Conservation (phyloP, 169 alveolate genomes). For the Plasmodium reichenowi region DNA sequence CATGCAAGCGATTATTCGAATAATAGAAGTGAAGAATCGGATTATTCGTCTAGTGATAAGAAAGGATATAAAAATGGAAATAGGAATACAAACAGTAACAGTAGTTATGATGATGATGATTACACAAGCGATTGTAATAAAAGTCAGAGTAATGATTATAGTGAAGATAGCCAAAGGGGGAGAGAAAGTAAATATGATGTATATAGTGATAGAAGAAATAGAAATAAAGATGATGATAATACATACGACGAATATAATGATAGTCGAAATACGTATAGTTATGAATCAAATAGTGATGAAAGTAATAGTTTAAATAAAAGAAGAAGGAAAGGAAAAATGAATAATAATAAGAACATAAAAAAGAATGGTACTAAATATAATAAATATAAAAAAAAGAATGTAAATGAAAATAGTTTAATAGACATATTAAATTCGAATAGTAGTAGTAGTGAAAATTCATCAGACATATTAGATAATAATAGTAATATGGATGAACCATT, state of each 20-base stretch:
- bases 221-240: not conserved
- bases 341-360: not conserved
- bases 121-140: not conserved
- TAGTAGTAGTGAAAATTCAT: conserved; percentile 23
- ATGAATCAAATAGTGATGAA: not conserved
- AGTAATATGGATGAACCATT: conserved; percentile 33
- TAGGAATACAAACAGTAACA: too few relatives aligned
- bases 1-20: not conserved
- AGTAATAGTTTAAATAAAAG: not conserved
- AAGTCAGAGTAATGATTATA: not conserved
- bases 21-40: not conserved
- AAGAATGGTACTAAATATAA: not conserved
- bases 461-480: conserved; percentile 47
- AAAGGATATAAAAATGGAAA: not conserved
- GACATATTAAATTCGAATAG: conserved; percentile 57
- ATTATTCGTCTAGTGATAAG: not conserved
- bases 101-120: not conserved
- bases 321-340: not conserved
- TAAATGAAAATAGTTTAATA: conserved; percentile 31
- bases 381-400: not conserved
- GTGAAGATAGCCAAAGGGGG: not conserved
- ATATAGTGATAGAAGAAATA: not conserved
- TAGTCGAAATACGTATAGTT: not conserved
- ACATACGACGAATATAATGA: not conserved
- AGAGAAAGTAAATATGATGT: not conserved